phyloP scores from a whole-genome alignment of 345 rosid genomes.

The Gossypium stocksii region DNA sequence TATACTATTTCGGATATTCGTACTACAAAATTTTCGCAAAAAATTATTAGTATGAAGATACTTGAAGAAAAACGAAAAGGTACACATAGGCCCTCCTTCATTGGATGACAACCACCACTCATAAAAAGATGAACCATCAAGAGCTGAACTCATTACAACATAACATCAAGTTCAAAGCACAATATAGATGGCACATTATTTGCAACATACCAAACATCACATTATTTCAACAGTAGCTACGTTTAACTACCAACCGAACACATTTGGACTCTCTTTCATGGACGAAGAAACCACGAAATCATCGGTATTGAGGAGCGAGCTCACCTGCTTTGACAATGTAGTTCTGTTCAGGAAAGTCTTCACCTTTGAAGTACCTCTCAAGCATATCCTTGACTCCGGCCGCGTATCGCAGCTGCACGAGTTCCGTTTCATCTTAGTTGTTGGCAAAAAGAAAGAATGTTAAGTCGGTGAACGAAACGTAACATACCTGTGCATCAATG shows the following conservation, averaged over 20 bases:
- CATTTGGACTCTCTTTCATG: background rate
- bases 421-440: constrained; percentile 14
- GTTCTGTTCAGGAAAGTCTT: constrained; percentile 69
- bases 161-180: background rate
- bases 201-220: background rate
- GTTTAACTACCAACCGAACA: background rate
- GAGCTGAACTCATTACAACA: background rate
- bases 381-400: constrained; percentile 93
- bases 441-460: background rate
- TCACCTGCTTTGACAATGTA: constrained; percentile 85
- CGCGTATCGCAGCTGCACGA: constrained; percentile 71
- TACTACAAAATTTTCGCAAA: too few relatives aligned
- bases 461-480: background rate
- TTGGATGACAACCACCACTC: too few relatives aligned
- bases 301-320: constrained; percentile 79
- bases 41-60: too few relatives aligned
- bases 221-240: background rate
- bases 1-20: too few relatives aligned
- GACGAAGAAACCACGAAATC: constrained; percentile 8
- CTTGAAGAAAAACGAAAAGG: too few relatives aligned
- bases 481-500: constrained; percentile 77
- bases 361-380: constrained; percentile 82
- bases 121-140: background rate
- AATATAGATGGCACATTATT: background rate
- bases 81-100: too few relatives aligned